Conservation (phyloP, 2,329 filamentous ascomycete species). For the Ophiostoma piceae region DNA sequence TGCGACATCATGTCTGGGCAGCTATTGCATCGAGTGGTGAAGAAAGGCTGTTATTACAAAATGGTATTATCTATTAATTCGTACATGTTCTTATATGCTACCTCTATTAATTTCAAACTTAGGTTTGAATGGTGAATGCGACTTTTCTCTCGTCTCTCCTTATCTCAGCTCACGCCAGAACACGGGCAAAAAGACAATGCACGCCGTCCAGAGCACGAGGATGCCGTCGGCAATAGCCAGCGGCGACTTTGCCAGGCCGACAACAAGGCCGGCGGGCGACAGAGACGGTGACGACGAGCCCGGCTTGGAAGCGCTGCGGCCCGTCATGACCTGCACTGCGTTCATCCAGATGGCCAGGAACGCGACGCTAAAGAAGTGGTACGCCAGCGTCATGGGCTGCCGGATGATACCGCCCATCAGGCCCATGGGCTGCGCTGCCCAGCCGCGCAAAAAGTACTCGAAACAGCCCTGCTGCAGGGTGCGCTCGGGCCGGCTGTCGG, state of each 20-base stretch:
- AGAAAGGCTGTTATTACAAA: background rate
- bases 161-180: constrained; percentile 45
- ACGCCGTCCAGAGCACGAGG: constrained; percentile 73
- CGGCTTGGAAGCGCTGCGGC: constrained; percentile 22
- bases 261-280: constrained; percentile 55
- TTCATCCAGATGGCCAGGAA: constrained; percentile 74
- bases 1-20: background rate
- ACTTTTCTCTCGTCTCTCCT: background rate
- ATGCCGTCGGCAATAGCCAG: constrained; percentile 60
- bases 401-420: constrained; percentile 77
- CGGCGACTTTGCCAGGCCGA: constrained; percentile 55
- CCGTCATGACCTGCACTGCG: constrained; percentile 37
- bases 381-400: constrained; percentile 70
- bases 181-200: constrained; percentile 75
- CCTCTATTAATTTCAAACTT: background rate
- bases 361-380: constrained; percentile 93
- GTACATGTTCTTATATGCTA: background rate
- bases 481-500: constrained; percentile 68
- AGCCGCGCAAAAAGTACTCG: constrained; percentile 75
- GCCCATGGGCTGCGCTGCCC: constrained; percentile 72
- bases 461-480: constrained; percentile 88
- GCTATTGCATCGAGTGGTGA: no score
- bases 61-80: constrained; percentile 10
- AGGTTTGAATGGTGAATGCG: background rate
- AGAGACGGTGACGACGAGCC: no score